These are phyloP conservation scores for Dipteronia sinensis DNA, from an alignment of 345 rosid species.

Conservation along the genomic window DNA sequence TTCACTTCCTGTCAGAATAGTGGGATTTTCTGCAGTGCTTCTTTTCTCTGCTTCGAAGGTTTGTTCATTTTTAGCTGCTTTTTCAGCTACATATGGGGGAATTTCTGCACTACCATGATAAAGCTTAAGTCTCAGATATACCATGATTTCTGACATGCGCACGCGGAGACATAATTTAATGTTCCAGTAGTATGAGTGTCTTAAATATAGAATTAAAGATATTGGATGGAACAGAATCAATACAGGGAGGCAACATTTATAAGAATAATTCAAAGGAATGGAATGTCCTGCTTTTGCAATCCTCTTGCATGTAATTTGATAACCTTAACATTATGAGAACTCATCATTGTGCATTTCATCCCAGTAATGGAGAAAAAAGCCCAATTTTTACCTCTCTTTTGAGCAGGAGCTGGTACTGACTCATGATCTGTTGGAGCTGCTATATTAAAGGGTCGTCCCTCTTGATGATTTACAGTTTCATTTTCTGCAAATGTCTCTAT, in stretches of 20 bases:
- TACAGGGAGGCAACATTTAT: too few species aligned
- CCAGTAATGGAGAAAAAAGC: slow-evolving; percentile 1
- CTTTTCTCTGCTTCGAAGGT: slow-evolving; percentile 20
- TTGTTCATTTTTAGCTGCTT: slow-evolving; percentile 19
- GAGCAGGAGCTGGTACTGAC: slow-evolving; percentile 8
- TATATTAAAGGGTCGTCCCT: not conserved
- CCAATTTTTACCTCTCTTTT: slow-evolving; percentile 23
- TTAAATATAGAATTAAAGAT: too few species aligned
- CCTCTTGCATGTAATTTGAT: not conserved
- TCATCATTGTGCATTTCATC: not conserved
- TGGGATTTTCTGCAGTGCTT: slow-evolving; percentile 20
- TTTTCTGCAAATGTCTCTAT: slow-evolving; percentile 12
- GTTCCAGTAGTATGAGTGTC: not conserved
- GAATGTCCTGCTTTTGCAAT: not conserved
- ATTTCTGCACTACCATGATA: slow-evolving; percentile 18
- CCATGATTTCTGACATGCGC: not conserved
- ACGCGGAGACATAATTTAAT: not conserved
- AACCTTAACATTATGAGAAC: not conserved
- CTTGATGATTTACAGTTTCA: slow-evolving; percentile 18
- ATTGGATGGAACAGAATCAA: too few species aligned
- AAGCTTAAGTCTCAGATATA: not conserved
- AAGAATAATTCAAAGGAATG: too few species aligned
- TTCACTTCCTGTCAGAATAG: slow-evolving; percentile 9
- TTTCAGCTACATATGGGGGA: slow-evolving; percentile 12
- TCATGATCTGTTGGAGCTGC: slow-evolving; percentile 12